These are phyloP conservation scores for Trichomonascus vanleenenianus DNA, from an alignment of 805 yeast species.

Conservation along the genomic window DNA sequence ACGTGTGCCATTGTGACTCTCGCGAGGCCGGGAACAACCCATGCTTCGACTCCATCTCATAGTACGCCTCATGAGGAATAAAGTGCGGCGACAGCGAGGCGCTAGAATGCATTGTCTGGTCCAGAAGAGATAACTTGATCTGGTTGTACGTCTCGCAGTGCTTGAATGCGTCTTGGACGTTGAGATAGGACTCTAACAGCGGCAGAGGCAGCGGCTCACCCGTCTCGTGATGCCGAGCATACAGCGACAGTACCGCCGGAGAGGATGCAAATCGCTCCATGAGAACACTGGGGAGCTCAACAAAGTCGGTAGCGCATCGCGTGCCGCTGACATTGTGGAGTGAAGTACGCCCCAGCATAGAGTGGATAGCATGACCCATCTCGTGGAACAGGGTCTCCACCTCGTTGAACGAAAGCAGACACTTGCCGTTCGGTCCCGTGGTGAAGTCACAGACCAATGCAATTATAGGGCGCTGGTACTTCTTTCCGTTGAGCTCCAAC, in stretches of 20 bases:
- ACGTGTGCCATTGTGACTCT: slow-evolving; percentile 83
- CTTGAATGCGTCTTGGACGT: slow-evolving; percentile 45
- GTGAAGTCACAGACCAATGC: slow-evolving; percentile 81
- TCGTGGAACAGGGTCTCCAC: slow-evolving; percentile 95
- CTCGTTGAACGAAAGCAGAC: slow-evolving; percentile 63
- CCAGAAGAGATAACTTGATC: slow-evolving; percentile 81
- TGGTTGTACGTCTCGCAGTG: slow-evolving; percentile 79
- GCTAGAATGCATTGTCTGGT: slow-evolving; percentile 63
- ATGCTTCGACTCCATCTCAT: slow-evolving; percentile 50
- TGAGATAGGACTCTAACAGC: slow-evolving; percentile 44
- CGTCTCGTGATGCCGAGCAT: slow-evolving; percentile 67
- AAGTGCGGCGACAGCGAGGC: slow-evolving; percentile 29
- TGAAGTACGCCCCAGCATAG: slow-evolving; percentile 88
- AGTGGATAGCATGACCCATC: slow-evolving; percentile 98
- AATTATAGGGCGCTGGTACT: slow-evolving; percentile 80
- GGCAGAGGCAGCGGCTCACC: slow-evolving; percentile 49
- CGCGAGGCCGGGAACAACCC: slow-evolving; percentile 54
- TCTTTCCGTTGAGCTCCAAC: slow-evolving; percentile 29
- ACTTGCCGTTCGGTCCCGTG: slow-evolving; percentile 34
- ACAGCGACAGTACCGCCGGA: slow-evolving; percentile 60
- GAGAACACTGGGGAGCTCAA: slow-evolving; percentile 90
- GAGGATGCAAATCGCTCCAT: slow-evolving; percentile 91
- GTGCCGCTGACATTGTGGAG: slow-evolving; percentile 93
- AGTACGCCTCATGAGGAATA: slow-evolving; percentile 57
- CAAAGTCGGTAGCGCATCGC: slow-evolving; percentile 92